phyloP scores from a whole-genome alignment of 192 early-diverging fungal species.

The Umbelopsis sp. region DNA sequence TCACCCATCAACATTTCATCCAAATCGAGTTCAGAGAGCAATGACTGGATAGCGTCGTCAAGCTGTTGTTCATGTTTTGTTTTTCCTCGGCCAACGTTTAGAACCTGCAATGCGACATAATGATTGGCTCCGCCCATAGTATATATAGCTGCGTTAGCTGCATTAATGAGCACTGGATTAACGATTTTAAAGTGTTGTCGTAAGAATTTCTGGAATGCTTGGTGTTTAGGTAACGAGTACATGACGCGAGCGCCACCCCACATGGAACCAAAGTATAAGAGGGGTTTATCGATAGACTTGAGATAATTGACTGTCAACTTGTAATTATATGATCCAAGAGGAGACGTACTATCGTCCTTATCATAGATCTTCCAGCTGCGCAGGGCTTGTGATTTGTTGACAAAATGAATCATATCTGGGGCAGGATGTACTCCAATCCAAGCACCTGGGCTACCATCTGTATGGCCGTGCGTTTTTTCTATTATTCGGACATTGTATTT shows the following conservation, averaged over 20 bases:
- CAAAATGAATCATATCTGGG: conserved; percentile 26
- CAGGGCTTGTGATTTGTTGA: conserved; percentile 18
- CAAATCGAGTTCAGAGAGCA: conserved; percentile 12
- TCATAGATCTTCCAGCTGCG: not conserved
- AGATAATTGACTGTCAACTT: conserved; percentile 4
- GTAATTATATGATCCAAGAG: not conserved
- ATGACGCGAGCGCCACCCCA: conserved; percentile 15
- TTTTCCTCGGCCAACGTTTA: not conserved
- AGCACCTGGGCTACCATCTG: conserved; percentile 17
- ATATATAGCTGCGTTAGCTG: conserved; percentile 9
- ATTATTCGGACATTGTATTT: conserved; percentile 25
- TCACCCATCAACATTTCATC: conserved; percentile 2
- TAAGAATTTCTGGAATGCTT: not conserved
- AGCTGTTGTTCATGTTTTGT: conserved; percentile 3
- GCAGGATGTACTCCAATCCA: not conserved
- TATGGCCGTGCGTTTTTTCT: conserved; percentile 19
- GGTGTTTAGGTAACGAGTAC: not conserved
- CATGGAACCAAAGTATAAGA: conserved; percentile 31
- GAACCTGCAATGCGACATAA: conserved; percentile 19
- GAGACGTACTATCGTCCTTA: not conserved
- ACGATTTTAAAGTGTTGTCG: conserved; percentile 15
- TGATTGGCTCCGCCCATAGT: conserved; percentile 23
- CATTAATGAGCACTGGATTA: not conserved
- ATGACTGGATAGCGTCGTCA: conserved; percentile 6
- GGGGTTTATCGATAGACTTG: not conserved